Percentiles rank a stretch among this genome's conserved stretches.
phyloP scores from a whole-genome alignment of 2,329 filamentous ascomycete species.

The Penicillium paneum region DNA sequence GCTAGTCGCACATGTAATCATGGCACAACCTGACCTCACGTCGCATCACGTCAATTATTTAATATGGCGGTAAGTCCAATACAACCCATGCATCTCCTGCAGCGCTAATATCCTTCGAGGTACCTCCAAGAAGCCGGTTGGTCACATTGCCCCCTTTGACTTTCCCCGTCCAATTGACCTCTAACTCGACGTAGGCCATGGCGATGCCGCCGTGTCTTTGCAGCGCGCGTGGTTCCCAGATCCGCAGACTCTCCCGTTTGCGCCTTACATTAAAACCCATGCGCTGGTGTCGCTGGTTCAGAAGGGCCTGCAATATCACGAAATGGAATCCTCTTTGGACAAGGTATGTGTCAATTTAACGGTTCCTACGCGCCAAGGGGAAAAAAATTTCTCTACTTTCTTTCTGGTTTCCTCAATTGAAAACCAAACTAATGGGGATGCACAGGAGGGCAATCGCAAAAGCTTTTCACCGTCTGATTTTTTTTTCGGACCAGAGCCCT shows the following conservation, averaged over 20 bases:
- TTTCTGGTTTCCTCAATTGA: neutral
- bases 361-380: neutral
- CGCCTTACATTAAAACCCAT: slow-evolving; percentile 56
- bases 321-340: slow-evolving; percentile 49
- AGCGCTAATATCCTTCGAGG: slow-evolving; percentile 26
- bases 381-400: neutral
- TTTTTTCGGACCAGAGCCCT: slow-evolving; percentile 48
- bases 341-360: slow-evolving; percentile 39
- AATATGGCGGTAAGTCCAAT: slow-evolving; percentile 59
- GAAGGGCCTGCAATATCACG: slow-evolving; percentile 58
- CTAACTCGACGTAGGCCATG: slow-evolving; percentile 46
- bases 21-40: slow-evolving; percentile 44
- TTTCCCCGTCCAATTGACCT: slow-evolving; percentile 14
- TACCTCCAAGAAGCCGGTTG: slow-evolving; percentile 57
- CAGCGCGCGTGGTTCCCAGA: slow-evolving; percentile 62
- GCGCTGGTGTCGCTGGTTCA: slow-evolving; percentile 61
- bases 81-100: slow-evolving; percentile 9
- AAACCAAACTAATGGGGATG: slow-evolving; percentile 19
- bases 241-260: slow-evolving; percentile 60
- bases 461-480: slow-evolving; percentile 39
- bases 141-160: slow-evolving; percentile 19
- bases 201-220: slow-evolving; percentile 58
- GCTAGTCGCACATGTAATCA: slow-evolving; percentile 43
- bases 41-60: slow-evolving; percentile 66
- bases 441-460: slow-evolving; percentile 39